These are phyloP conservation scores for Elsinoe arachidis DNA, from an alignment of 2,329 filamentous ascomycete genomes.

Conservation along the genomic window DNA sequence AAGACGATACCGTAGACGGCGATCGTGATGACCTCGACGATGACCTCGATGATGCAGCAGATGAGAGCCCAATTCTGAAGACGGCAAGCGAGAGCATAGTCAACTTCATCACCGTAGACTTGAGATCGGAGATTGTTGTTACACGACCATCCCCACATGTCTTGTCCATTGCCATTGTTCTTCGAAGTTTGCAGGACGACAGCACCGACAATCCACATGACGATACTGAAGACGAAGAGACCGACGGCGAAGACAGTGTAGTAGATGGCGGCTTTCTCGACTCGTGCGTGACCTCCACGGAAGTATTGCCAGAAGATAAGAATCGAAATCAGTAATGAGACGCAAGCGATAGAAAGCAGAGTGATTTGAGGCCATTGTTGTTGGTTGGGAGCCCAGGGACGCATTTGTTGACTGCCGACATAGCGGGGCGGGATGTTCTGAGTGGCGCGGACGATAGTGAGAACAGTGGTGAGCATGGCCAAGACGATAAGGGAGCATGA, in stretches of 20 bases:
- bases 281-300: constrained; percentile 75
- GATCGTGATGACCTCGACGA: constrained; percentile 86
- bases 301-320: constrained; percentile 78
- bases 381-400: constrained; percentile 73
- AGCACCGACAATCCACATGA: constrained; percentile 86
- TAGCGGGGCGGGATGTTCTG: constrained; percentile 57
- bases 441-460: constrained; percentile 88
- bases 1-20: constrained; percentile 89
- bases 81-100: constrained; percentile 86
- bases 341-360: constrained; percentile 66
- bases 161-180: constrained; percentile 64
- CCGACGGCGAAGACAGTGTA: constrained; percentile 89
- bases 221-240: constrained; percentile 86
- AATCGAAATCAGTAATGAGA: constrained; percentile 73
- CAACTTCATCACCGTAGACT: constrained; percentile 69
- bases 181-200: constrained; percentile 73
- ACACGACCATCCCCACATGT: constrained; percentile 98
- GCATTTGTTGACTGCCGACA: constrained; percentile 54
- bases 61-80: constrained; percentile 92
- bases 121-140: constrained; percentile 73
- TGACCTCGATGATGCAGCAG: constrained; percentile 94
- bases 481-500: constrained; percentile 93
- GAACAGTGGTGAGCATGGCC: constrained; percentile 77
- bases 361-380: constrained; percentile 83
- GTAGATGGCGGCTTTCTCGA: constrained; percentile 89